Evolutionary conservation across 139 green algal species (phyloP).

Genomic region (Yamagishiella unicocca): DNA sequence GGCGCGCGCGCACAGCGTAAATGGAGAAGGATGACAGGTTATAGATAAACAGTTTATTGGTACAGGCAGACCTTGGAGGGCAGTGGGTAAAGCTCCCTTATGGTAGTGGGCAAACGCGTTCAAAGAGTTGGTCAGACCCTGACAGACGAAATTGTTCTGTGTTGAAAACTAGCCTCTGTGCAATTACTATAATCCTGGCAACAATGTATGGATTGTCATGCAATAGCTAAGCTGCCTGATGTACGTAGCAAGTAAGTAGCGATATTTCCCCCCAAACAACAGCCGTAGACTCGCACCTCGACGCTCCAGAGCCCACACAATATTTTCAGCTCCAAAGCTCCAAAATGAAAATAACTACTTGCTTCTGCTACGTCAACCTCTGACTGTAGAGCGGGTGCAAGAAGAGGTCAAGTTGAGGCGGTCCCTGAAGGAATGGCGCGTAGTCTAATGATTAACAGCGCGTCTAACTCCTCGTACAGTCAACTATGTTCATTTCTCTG

Average conservation of each 20-base stretch:
- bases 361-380: too few species aligned
- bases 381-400: too few species aligned
- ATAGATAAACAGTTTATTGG: too few species aligned
- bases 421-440: too few species aligned
- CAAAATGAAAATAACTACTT: not conserved
- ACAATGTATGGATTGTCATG: not conserved
- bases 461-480: too few species aligned
- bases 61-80: not conserved
- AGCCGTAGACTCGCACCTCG: not conserved
- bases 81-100: not conserved
- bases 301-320: not conserved
- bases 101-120: not conserved
- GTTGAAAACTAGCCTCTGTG: not conserved
- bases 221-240: too few species aligned
- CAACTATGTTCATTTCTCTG: not conserved
- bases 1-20: too few species aligned
- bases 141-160: conserved; percentile 19
- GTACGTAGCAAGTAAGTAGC: not conserved
- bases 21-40: too few species aligned
- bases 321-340: not conserved
- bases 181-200: not conserved
- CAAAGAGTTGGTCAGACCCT: not conserved
- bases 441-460: too few species aligned
- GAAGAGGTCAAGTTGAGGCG: too few species aligned
- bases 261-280: not conserved